Evolutionary conservation across 495 filamentous ascomycete species (phyloP).

Genomic region (Lasiosphaeria hispida): DNA sequence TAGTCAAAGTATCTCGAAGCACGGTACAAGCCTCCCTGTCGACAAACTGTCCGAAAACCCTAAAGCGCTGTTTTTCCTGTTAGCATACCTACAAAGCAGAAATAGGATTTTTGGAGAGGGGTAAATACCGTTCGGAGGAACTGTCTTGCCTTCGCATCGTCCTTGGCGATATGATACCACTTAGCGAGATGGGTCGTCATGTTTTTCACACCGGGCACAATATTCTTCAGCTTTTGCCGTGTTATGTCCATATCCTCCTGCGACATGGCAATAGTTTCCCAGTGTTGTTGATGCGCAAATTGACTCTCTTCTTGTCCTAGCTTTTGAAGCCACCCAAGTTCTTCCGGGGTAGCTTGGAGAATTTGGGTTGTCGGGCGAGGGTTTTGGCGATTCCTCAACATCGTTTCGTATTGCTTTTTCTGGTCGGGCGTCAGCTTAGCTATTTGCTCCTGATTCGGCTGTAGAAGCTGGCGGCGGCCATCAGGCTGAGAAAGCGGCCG

Average conservation of each 20-base stretch:
- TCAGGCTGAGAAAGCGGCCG: too few relatives aligned
- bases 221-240: constrained; percentile 30
- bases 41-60: constrained; percentile 30
- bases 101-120: too few relatives aligned
- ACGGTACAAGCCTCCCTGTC: constrained; percentile 5
- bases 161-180: constrained; percentile 43
- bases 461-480: too few relatives aligned
- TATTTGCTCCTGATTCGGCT: constrained; percentile 50
- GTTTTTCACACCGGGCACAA: constrained; percentile 32
- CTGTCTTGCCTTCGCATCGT: constrained; percentile 42
- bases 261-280: constrained; percentile 29
- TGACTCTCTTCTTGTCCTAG: too few relatives aligned
- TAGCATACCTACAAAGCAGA: constrained; percentile 19
- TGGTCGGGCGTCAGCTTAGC: constrained; percentile 52
- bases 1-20: constrained; percentile 54
- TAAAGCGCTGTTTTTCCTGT: constrained; percentile 48
- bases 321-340: too few relatives aligned
- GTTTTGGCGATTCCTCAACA: not conserved
- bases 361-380: too few relatives aligned
- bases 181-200: constrained; percentile 31
- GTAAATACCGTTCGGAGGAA: constrained; percentile 48
- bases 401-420: not conserved
- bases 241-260: constrained; percentile 35
- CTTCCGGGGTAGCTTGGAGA: too few relatives aligned
- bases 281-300: too few relatives aligned